Evolutionary conservation across 2,329 filamentous ascomycete species (phyloP), one percentile per base, ranked within the genome.

Genomic region (Sclerotinia glacialis): DNA sequence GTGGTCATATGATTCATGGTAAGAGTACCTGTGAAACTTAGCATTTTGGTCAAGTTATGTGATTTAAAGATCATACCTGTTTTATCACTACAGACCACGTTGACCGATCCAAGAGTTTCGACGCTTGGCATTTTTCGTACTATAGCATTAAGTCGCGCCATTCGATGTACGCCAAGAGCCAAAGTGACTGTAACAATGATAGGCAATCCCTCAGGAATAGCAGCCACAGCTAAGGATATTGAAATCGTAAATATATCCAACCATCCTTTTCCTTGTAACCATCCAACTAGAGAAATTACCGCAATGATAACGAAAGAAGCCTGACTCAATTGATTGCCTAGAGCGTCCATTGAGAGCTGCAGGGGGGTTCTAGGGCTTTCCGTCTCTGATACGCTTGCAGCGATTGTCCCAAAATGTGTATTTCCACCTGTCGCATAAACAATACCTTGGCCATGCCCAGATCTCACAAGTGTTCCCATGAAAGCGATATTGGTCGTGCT

Each of bases 1-100:
- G 93, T 93, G 0, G 95, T 96, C 95, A 99, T 98, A 76, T 99
- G 95, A 76, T 98, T 99, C 76, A 93, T 93, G 0, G 95, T 99
- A 68, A 99, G 81, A 1, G 95, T 99, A 42, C 94, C 89, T 89
- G 58, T 16, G 23, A 52, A 12, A 37, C 59, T 75, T 69, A 78
- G 70, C n/a, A 64, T 56, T 63, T 71, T 40, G 40, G 26, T 37
- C 26, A 26, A 62, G 23, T 7, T 8, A 50, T 56, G 37, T 46
- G 56, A 42, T 53, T 18, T 21, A 53, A 21, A 52, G 54, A 18
- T 69, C 77, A 72, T 79, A 87, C 87, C 92, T 53, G 95, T 99
- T 80, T 99, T 99, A 82, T 99, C 95, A 72, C 93, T 97, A 80
- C 96, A 99, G 8, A 99, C 92, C n/a, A 99, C 93, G 74, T 98